Conservation (phyloP, 176 grass and related monocot genomes). For the Melocanna baccifera region DNA sequence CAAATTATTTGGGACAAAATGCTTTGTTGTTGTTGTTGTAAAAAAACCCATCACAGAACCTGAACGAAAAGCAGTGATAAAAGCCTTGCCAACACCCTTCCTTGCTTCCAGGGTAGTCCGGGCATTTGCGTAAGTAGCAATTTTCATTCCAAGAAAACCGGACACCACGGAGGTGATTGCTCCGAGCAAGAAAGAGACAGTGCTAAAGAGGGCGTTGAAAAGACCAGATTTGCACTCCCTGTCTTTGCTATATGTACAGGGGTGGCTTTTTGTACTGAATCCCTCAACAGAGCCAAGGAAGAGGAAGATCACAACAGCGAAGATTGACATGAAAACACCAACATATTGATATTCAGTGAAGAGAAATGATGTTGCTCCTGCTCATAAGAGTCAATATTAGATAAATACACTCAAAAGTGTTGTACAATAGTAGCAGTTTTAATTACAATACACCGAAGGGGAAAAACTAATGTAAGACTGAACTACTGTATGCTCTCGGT, state of each 20-base stretch:
- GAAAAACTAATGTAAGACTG: not conserved
- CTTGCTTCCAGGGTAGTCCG: slow-evolving; percentile 53
- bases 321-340: slow-evolving; percentile 62
- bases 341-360: slow-evolving; percentile 79
- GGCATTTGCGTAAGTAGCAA: slow-evolving; percentile 51
- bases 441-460: not conserved
- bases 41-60: slow-evolving; percentile 54
- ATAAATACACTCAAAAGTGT: not conserved
- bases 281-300: slow-evolving; percentile 81
- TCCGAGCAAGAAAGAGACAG: slow-evolving; percentile 46
- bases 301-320: slow-evolving; percentile 73
- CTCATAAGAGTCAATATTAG: slow-evolving; percentile 9
- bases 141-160: slow-evolving; percentile 61
- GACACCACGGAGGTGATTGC: slow-evolving; percentile 48
- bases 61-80: slow-evolving; percentile 48
- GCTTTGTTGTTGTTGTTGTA: too few relatives aligned
- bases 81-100: slow-evolving; percentile 50
- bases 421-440: not conserved
- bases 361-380: slow-evolving; percentile 73
- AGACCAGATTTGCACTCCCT: slow-evolving; percentile 49
- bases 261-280: slow-evolving; percentile 59
- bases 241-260: slow-evolving; percentile 56
- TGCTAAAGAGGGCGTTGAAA: slow-evolving; percentile 45
- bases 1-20: too few relatives aligned
- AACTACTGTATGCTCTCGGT: not conserved